Evolutionary conservation across 2,329 filamentous ascomycete genomes (phyloP).

Genomic region (Sclerotinia subarctica): DNA sequence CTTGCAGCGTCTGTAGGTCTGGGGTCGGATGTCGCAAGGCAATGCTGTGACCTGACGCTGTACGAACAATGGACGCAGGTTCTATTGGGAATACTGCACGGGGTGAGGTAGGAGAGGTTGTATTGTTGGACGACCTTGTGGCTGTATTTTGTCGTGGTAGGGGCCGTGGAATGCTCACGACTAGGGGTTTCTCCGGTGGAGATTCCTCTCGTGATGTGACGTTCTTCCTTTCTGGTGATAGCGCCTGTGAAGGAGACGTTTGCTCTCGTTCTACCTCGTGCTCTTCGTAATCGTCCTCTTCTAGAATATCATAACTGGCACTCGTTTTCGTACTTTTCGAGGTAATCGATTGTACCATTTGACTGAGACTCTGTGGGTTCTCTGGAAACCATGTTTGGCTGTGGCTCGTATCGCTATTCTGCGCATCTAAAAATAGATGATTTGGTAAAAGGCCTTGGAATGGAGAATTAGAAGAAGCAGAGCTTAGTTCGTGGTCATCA

Average conservation of each 20-base stretch:
- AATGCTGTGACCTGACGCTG: conserved; percentile 34
- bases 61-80: conserved; percentile 30
- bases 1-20: conserved; percentile 59
- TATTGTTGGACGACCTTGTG: conserved; percentile 24
- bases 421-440: conserved; percentile 31
- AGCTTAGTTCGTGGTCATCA: conserved; percentile 7
- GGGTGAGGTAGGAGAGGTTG: conserved; percentile 20
- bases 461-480: conserved; percentile 12
- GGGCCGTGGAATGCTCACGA: conserved; percentile 27
- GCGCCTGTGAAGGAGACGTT: conserved; percentile 4
- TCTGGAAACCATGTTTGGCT: conserved; percentile 17
- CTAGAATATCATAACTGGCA: conserved; percentile 27
- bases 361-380: conserved; percentile 14
- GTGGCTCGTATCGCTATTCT: conserved; percentile 25
- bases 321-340: conserved; percentile 24
- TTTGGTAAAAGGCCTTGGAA: conserved; percentile 19
- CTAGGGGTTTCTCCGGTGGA: conserved; percentile 17
- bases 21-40: conserved; percentile 56
- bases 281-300: conserved; percentile 27
- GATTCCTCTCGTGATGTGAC: conserved; percentile 15
- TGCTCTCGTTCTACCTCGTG: conserved; percentile 13
- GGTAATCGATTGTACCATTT: conserved; percentile 24
- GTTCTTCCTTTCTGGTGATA: conserved; percentile 17
- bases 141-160: conserved; percentile 26
- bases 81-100: conserved; percentile 18